phyloP scores from a whole-genome alignment of 305 asterid genomes.

The Solanum chacoense region DNA sequence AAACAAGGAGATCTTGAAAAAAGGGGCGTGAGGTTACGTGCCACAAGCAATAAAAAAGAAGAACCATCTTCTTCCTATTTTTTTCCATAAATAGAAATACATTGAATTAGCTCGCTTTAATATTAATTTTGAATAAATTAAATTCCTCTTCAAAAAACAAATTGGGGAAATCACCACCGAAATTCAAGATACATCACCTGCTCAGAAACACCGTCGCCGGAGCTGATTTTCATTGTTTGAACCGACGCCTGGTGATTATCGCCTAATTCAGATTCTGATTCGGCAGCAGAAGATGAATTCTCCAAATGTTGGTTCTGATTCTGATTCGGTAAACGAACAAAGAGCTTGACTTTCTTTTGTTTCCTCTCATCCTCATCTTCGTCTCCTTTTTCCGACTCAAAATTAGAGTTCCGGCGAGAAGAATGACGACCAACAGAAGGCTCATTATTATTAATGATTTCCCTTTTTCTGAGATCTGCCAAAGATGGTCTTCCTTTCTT shows the following conservation, averaged over 20 bases:
- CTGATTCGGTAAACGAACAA: conserved; percentile 58
- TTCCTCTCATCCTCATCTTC: conserved; percentile 63
- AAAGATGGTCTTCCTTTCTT: conserved; percentile 65
- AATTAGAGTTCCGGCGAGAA: conserved; percentile 63
- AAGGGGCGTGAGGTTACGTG: background rate
- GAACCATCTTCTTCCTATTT: background rate
- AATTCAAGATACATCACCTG: conserved; percentile 26
- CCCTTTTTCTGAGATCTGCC: conserved; percentile 24
- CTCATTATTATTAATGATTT: background rate
- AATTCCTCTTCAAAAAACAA: background rate
- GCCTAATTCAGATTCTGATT: conserved; percentile 29
- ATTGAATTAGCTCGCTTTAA: background rate
- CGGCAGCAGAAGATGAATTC: conserved; percentile 7
- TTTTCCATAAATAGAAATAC: background rate
- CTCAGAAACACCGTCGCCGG: conserved; percentile 19
- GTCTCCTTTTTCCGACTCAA: background rate
- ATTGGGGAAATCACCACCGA: background rate
- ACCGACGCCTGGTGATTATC: conserved; percentile 27
- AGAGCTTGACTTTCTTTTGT: conserved; percentile 89
- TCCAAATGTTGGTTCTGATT: conserved; percentile 23
- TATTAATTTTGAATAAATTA: background rate
- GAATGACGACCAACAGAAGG: conserved; percentile 39
- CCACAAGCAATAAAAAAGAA: background rate
- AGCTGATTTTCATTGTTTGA: conserved; percentile 39
- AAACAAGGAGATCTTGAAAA: conserved; percentile 20